Conservation (phyloP, 345 rosid genomes). For the Acer campestre region DNA sequence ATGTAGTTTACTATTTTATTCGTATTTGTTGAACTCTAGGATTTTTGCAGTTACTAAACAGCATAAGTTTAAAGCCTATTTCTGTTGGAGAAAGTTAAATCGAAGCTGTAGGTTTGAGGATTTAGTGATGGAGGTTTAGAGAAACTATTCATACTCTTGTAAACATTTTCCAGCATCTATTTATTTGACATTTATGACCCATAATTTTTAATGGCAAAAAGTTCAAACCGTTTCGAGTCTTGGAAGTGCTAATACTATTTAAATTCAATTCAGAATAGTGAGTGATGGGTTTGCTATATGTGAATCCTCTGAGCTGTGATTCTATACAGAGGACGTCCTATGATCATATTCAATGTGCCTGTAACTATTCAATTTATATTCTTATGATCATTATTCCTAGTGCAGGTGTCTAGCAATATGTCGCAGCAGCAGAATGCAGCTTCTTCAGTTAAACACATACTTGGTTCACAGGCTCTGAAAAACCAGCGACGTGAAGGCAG, state of each 20-base stretch:
- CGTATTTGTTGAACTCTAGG: background rate
- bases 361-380: background rate
- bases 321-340: background rate
- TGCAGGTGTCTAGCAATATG: slow-evolving; percentile 33
- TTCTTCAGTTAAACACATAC: slow-evolving; percentile 36
- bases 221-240: background rate
- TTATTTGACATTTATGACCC: background rate
- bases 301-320: background rate
- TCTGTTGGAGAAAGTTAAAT: background rate
- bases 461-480: slow-evolving; percentile 36
- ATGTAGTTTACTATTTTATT: background rate
- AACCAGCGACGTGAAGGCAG: slow-evolving; percentile 48
- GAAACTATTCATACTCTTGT: background rate
- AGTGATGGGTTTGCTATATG: background rate
- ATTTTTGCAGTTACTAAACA: background rate
- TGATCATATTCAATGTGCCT: background rate
- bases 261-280: background rate
- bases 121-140: background rate
- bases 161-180: background rate
- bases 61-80: background rate
- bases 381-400: slow-evolving; percentile 4
- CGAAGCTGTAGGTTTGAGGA: background rate
- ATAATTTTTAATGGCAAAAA: background rate
- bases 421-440: slow-evolving; percentile 32
- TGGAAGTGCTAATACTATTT: background rate